phyloP scores from a whole-genome alignment of 768 basidiomycete species.

The Naganishia friedmannii region DNA sequence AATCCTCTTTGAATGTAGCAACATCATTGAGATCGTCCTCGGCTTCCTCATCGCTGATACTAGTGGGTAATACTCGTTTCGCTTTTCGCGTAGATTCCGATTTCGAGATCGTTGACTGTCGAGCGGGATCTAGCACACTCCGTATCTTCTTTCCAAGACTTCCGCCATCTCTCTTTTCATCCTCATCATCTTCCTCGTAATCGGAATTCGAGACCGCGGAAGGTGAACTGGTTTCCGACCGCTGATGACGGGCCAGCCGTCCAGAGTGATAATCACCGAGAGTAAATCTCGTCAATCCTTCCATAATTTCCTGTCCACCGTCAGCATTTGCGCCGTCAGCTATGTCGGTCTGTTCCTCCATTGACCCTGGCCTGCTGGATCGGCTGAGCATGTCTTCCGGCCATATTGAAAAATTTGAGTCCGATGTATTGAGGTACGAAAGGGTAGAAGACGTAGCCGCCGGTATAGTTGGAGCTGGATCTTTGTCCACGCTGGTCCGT shows the following conservation, averaged over 20 bases:
- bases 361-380: background rate
- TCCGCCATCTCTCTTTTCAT: background rate
- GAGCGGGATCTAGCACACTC: background rate
- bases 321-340: too few species aligned
- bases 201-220: conserved; percentile 6
- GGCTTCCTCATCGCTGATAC: background rate
- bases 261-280: background rate
- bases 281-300: background rate
- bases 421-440: background rate
- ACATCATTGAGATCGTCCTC: background rate
- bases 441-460: background rate
- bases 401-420: conserved; percentile 20
- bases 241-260: background rate
- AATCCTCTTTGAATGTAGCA: background rate
- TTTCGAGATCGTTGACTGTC: background rate
- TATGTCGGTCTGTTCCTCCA: background rate
- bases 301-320: background rate
- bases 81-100: background rate
- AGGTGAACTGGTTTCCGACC: background rate
- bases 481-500: background rate
- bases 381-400: conserved; percentile 3
- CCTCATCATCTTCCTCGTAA: background rate
- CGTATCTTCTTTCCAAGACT: background rate
- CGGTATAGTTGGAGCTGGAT: background rate
- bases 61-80: background rate